A percentile compares a stretch with the other conserved stretches of the same genome.
Conservation (phyloP, 768 basidiomycete species). For the Mycena latifolia region DNA sequence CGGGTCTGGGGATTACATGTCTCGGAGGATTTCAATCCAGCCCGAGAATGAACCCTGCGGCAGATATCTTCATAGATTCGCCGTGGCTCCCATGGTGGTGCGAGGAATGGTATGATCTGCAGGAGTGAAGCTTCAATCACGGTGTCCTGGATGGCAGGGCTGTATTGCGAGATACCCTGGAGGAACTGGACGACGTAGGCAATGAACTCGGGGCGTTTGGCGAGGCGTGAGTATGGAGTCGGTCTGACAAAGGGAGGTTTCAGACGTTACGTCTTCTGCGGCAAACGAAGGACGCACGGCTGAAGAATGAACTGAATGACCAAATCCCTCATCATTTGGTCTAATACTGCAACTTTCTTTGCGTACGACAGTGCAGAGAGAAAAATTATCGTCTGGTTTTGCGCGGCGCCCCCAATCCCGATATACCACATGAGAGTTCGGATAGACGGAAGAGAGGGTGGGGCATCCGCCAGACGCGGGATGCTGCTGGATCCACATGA, state of each 20-base stretch:
- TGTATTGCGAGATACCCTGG: not conserved
- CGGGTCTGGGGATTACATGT: too few relatives aligned
- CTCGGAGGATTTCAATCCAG: too few relatives aligned
- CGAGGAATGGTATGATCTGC: not conserved
- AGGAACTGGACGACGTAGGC: not conserved
- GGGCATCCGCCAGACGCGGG: too few relatives aligned
- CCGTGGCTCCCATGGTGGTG: not conserved
- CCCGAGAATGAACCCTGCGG: not conserved
- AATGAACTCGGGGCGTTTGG: not conserved
- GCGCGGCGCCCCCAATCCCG: too few relatives aligned
- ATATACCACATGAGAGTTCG: too few relatives aligned
- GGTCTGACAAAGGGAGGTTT: not conserved
- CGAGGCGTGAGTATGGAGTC: not conserved
- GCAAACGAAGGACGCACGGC: not conserved
- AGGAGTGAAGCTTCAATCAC: not conserved
- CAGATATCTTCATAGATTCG: not conserved
- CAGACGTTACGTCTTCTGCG: too few relatives aligned
- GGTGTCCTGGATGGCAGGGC: not conserved
- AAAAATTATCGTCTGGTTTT: too few relatives aligned
- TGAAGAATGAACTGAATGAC: not conserved
- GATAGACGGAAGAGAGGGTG: too few relatives aligned
- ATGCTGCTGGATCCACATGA: too few relatives aligned
- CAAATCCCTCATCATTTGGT: too few relatives aligned
- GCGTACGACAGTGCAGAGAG: too few relatives aligned
- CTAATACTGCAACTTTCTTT: too few relatives aligned